Conservation (phyloP, 805 yeast species). For the Saturnispora bothae region DNA sequence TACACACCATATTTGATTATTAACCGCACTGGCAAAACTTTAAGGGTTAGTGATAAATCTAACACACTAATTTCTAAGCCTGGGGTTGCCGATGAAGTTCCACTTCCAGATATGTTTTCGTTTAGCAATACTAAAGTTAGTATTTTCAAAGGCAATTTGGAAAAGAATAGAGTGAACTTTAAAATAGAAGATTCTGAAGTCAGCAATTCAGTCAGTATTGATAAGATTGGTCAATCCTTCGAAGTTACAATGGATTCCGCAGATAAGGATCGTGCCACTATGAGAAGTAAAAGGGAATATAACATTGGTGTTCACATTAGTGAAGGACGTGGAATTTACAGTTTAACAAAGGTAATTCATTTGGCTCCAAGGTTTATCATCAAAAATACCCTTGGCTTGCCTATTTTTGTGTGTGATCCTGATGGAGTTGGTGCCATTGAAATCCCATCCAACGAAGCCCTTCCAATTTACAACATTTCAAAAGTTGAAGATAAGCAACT, state of each 20-base stretch:
- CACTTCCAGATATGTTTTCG: slow-evolving; percentile 74
- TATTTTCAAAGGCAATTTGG: slow-evolving; percentile 24
- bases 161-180: slow-evolving; percentile 55
- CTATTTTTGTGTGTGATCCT: slow-evolving; percentile 52
- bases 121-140: slow-evolving; percentile 38
- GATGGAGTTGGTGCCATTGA: slow-evolving; percentile 40
- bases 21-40: slow-evolving; percentile 64
- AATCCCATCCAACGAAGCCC: slow-evolving; percentile 36
- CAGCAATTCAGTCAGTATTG: slow-evolving; percentile 71
- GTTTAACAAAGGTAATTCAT: slow-evolving; percentile 64
- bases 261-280: no score
- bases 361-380: slow-evolving; percentile 77
- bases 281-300: slow-evolving; percentile 50
- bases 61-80: slow-evolving; percentile 39
- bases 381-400: slow-evolving; percentile 46
- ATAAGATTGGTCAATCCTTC: slow-evolving; percentile 76
- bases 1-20: slow-evolving; percentile 78
- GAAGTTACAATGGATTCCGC: slow-evolving; percentile 35
- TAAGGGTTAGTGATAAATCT: slow-evolving; percentile 45
- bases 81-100: slow-evolving; percentile 21
- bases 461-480: slow-evolving; percentile 58
- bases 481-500: slow-evolving; percentile 49
- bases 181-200: slow-evolving; percentile 59
- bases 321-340: slow-evolving; percentile 82
- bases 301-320: slow-evolving; percentile 64